Evolutionary conservation across 139 green algal species (phyloP).

Genomic region (Coelastrella sp.): DNA sequence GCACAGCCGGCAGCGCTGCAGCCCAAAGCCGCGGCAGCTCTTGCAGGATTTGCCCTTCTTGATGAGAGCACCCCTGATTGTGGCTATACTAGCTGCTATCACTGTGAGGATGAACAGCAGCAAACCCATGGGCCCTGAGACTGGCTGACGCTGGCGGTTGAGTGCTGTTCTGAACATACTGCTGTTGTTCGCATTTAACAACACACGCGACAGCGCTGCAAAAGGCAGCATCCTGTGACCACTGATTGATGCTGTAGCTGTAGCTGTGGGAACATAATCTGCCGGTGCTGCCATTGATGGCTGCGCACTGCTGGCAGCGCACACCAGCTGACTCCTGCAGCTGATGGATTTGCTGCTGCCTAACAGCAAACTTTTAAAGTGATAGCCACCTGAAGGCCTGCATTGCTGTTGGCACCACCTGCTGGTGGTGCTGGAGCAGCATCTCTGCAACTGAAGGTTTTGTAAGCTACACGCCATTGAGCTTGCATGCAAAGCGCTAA

Average conservation of each 20-base stretch:
- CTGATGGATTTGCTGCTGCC: not conserved
- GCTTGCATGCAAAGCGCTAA: not conserved
- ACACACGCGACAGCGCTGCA: constrained; percentile 39
- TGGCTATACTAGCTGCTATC: constrained; percentile 53
- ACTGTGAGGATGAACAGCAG: constrained; percentile 62
- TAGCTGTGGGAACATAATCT: not conserved
- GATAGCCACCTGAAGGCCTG: not conserved
- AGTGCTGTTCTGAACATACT: constrained; percentile 17
- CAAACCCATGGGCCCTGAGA: constrained; percentile 57
- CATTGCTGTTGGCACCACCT: not conserved
- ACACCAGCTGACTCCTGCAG: not conserved
- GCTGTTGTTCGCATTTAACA: constrained; percentile 40
- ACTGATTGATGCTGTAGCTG: not conserved
- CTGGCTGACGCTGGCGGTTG: constrained; percentile 40
- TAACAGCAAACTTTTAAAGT: not conserved
- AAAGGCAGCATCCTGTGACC: constrained; percentile 13
- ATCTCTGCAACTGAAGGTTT: not conserved
- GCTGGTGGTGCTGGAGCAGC: not conserved
- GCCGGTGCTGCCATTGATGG: not conserved
- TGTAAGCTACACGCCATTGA: not conserved
- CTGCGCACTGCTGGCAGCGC: not conserved
- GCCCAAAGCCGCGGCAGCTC: constrained; percentile 61
- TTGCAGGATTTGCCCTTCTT: constrained; percentile 58
- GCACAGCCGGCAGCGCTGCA: constrained; percentile 66
- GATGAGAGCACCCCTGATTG: constrained; percentile 53